phyloP scores from a whole-genome alignment of 352 stramenopile genomes.

The Globisporangium middletonii region DNA sequence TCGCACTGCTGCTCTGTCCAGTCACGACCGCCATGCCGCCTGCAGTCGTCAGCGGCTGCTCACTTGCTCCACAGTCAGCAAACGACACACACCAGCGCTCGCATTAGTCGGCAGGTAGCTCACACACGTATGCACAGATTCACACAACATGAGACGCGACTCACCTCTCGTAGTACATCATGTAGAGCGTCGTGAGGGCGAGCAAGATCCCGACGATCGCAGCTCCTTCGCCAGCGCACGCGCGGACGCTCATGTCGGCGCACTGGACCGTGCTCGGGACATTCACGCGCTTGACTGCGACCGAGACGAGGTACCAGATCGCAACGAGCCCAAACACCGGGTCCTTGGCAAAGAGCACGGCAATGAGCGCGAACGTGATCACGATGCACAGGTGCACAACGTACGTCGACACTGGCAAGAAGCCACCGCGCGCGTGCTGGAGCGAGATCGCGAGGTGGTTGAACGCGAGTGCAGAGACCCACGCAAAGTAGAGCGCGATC shows the following conservation, averaged over 20 bases:
- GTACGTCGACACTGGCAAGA: conserved; percentile 52
- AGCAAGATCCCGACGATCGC: conserved; percentile 51
- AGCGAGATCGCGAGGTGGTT: conserved; percentile 63
- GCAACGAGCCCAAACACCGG: conserved; percentile 47
- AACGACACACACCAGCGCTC: not conserved
- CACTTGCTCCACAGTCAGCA: conserved; percentile 4
- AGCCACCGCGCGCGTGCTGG: conserved; percentile 45
- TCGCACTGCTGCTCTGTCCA: not conserved
- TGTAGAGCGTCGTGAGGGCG: conserved; percentile 40
- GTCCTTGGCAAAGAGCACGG: conserved; percentile 58
- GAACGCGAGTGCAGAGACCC: conserved; percentile 65
- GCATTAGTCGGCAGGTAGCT: not conserved
- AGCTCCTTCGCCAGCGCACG: conserved; percentile 54
- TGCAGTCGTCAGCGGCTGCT: conserved; percentile 3
- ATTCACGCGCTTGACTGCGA: conserved; percentile 48
- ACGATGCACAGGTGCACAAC: conserved; percentile 55
- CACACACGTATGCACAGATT: not conserved
- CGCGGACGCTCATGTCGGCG: conserved; percentile 49
- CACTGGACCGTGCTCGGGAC: conserved; percentile 35
- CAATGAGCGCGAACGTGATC: conserved; percentile 53
- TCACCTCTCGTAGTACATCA: conserved; percentile 60
- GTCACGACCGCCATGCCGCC: conserved; percentile 19
- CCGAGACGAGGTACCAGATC: conserved; percentile 67
- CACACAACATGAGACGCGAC: not conserved
- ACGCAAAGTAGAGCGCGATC: conserved; percentile 74